These are phyloP conservation scores for Leucosporidium yakuticum DNA, from an alignment of 768 basidiomycete species.

Conservation along the genomic window DNA sequence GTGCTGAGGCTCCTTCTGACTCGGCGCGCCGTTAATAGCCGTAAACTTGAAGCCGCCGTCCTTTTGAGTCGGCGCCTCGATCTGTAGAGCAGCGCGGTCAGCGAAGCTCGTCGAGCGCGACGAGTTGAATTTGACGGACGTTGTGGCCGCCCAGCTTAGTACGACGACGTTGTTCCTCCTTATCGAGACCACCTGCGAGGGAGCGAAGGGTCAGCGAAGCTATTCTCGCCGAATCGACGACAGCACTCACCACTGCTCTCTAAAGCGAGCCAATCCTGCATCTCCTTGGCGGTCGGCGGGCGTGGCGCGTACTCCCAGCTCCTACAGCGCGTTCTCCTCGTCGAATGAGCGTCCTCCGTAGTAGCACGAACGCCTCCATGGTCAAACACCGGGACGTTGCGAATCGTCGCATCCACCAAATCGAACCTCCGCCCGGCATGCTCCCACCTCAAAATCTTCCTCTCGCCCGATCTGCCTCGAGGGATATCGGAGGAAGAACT, in stretches of 20 bases:
- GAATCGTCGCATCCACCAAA: slow-evolving; percentile 60
- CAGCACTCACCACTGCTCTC: background rate
- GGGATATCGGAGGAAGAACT: slow-evolving; percentile 67
- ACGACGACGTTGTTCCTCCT: too few relatives aligned
- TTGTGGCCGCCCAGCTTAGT: too few relatives aligned
- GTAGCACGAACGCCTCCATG: background rate
- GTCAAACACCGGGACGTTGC: slow-evolving; percentile 57
- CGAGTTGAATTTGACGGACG: too few relatives aligned
- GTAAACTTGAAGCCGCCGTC: slow-evolving; percentile 62
- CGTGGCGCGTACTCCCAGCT: slow-evolving; percentile 29
- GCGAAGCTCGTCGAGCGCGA: background rate
- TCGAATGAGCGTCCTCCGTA: background rate
- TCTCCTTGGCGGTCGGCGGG: slow-evolving; percentile 16
- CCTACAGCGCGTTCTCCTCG: background rate
- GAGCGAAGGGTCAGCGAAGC: too few relatives aligned
- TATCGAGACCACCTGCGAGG: too few relatives aligned
- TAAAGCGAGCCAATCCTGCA: slow-evolving; percentile 8
- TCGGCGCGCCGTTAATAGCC: slow-evolving; percentile 43
- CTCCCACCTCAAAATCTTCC: slow-evolving; percentile 54
- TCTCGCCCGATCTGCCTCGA: too few relatives aligned
- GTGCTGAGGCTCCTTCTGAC: slow-evolving; percentile 55
- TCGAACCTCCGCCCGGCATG: slow-evolving; percentile 73
- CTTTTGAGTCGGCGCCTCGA: slow-evolving; percentile 74
- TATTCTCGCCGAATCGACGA: too few relatives aligned
- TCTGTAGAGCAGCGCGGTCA: slow-evolving; percentile 43